Conservation (phyloP, 75 land plant species). For the Sequoiadendron giganteum region DNA sequence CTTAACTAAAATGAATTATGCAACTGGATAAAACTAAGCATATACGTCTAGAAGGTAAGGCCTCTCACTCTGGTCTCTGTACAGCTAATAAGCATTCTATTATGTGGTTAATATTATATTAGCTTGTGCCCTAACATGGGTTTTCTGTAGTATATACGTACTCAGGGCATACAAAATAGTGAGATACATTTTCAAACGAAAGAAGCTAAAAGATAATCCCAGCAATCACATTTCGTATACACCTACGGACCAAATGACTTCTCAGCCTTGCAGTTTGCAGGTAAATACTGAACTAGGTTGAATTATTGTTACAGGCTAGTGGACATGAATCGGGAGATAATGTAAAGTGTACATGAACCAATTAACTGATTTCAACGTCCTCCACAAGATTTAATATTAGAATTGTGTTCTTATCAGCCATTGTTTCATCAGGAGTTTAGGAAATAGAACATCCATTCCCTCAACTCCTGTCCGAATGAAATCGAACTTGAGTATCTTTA, state of each 20-base stretch:
- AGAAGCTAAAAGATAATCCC: not conserved
- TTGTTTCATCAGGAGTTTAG: not conserved
- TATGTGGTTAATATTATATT: not conserved
- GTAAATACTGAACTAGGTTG: not conserved
- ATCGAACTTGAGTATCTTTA: not conserved
- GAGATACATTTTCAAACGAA: not conserved
- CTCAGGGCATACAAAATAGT: not conserved
- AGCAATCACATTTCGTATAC: not conserved
- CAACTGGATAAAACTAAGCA: not conserved
- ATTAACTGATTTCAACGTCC: not conserved
- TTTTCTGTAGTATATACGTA: too few relatives aligned
- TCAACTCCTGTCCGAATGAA: not conserved
- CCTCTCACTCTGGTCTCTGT: not conserved
- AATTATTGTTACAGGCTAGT: not conserved
- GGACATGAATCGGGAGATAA: not conserved
- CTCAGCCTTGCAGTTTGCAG: not conserved
- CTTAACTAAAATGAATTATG: too few relatives aligned
- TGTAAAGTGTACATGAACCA: not conserved
- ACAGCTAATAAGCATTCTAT: not conserved
- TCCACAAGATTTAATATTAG: not conserved
- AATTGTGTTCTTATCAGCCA: not conserved
- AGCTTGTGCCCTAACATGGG: not conserved
- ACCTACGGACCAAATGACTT: not conserved
- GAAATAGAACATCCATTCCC: not conserved
- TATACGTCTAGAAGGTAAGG: not conserved